These are phyloP conservation scores for Leccinellum luteum DNA, from an alignment of 768 basidiomycete genomes.

Conservation along the genomic window DNA sequence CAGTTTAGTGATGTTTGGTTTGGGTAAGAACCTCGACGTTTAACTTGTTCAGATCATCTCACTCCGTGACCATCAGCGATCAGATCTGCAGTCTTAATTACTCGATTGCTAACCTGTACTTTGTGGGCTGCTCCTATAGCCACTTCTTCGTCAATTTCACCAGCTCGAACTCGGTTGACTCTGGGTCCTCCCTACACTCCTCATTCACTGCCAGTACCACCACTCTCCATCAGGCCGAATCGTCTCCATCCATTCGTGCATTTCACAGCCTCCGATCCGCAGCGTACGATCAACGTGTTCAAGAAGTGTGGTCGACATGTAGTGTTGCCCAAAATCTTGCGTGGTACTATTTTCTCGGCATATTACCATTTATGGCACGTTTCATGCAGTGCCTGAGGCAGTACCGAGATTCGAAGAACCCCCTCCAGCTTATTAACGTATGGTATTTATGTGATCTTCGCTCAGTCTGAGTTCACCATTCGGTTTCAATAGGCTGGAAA, in stretches of 20 bases:
- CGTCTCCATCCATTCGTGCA: neutral
- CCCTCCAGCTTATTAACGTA: conserved; percentile 87
- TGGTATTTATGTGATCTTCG: neutral
- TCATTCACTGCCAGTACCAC: neutral
- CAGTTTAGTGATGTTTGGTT: conserved; percentile 89
- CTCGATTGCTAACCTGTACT: conserved; percentile 66
- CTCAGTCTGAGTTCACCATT: neutral
- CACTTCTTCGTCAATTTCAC: conserved; percentile 3
- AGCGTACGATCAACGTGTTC: conserved; percentile 35
- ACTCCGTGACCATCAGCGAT: conserved; percentile 46
- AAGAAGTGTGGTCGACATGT: conserved; percentile 41
- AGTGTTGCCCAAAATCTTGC: conserved; percentile 53
- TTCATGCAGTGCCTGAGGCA: conserved; percentile 84
- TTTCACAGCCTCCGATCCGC: neutral
- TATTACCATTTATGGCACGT: conserved; percentile 72
- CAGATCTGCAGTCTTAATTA: conserved; percentile 79
- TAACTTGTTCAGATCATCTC: neutral
- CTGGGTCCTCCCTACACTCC: neutral
- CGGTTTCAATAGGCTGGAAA: conserved; percentile 66
- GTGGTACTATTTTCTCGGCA: conserved; percentile 51
- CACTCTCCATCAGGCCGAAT: neutral
- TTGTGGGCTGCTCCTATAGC: conserved; percentile 71
- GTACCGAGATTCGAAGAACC: conserved; percentile 69
- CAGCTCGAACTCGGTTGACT: neutral
- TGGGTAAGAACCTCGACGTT: conserved; percentile 46